Evolutionary conservation across 495 filamentous ascomycete genomes (phyloP).

Genomic region (Glarea lozoyensis): DNA sequence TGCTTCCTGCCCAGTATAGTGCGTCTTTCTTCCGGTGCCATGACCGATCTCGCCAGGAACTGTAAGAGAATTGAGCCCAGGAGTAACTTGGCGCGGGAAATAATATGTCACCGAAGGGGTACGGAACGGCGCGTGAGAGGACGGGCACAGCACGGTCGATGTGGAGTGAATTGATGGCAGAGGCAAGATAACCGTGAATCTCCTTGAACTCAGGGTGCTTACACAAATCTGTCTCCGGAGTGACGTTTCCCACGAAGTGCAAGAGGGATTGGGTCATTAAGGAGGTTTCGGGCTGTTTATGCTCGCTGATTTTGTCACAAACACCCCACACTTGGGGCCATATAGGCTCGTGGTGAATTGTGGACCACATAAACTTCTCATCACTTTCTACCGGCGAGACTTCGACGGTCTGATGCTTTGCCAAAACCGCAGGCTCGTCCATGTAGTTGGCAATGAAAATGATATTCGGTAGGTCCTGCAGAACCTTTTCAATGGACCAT

Average conservation of each 20-base stretch:
- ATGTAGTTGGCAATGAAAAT: background rate
- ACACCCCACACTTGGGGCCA: background rate
- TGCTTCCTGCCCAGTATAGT: slow-evolving; percentile 58
- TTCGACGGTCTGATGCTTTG: background rate
- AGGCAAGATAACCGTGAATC: slow-evolving; percentile 3
- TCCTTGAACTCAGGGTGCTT: background rate
- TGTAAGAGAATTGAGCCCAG: background rate
- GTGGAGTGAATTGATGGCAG: background rate
- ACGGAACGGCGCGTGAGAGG: slow-evolving; percentile 1
- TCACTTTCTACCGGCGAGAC: background rate
- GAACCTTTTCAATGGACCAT: background rate
- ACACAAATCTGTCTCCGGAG: slow-evolving; percentile 7
- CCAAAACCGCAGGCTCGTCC: slow-evolving; percentile 8
- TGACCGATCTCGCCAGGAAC: background rate
- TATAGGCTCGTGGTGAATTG: background rate
- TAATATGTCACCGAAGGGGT: slow-evolving; percentile 3
- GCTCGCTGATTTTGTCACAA: background rate
- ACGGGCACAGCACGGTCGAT: slow-evolving; percentile 2
- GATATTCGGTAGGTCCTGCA: slow-evolving; percentile 2
- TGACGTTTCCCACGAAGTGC: too few relatives aligned
- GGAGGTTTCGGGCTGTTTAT: background rate
- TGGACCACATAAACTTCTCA: background rate
- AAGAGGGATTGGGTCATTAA: background rate
- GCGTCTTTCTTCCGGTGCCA: slow-evolving; percentile 48
- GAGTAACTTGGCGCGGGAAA: slow-evolving; percentile 6